A percentile compares a stretch with the other conserved stretches of the same genome.
phyloP scores from a whole-genome alignment of 2,329 filamentous ascomycete genomes.

The Hymenoscyphus albidus region DNA sequence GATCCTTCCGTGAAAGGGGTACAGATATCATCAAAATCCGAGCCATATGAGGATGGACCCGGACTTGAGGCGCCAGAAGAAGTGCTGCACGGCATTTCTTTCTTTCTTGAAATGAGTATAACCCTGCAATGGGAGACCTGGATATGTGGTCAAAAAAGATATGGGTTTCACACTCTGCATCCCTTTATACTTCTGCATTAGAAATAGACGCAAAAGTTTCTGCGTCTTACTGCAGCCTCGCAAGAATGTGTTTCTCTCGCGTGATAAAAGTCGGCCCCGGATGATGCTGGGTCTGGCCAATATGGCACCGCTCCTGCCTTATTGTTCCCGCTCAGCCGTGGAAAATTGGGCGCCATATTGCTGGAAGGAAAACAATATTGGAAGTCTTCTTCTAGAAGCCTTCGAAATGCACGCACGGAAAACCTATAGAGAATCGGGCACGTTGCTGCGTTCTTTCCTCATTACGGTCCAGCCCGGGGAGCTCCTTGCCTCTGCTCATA shows the following conservation, averaged over 20 bases:
- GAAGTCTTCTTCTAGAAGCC: constrained; percentile 18
- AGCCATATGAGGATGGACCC: constrained; percentile 18
- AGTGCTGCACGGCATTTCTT: constrained; percentile 24
- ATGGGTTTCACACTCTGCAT: constrained; percentile 17
- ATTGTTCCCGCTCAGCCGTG: constrained; percentile 25
- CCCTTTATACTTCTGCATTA: constrained; percentile 21
- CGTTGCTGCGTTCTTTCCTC: constrained; percentile 10
- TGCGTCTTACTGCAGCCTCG: constrained; percentile 16
- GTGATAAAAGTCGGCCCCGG: constrained; percentile 18
- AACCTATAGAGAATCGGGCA: constrained; percentile 14
- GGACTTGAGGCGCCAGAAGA: constrained; percentile 25
- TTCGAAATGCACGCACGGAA: constrained; percentile 14
- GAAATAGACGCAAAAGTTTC: constrained; percentile 11
- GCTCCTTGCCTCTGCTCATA: background rate
- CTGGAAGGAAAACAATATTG: constrained; percentile 18
- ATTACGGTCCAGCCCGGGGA: constrained; percentile 1
- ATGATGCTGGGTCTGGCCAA: constrained; percentile 21
- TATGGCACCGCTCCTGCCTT: constrained; percentile 19
- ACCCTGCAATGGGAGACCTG: constrained; percentile 15
- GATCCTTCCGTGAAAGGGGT: constrained; percentile 29
- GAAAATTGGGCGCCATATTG: constrained; percentile 20
- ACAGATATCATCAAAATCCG: constrained; percentile 21
- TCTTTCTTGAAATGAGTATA: constrained; percentile 6
- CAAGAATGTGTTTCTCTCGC: constrained; percentile 24
- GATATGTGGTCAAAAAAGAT: constrained; percentile 13